Percentiles rank a stretch among this genome's conserved stretches.
These are phyloP conservation scores for Fusarium sp. DNA, from an alignment of 2,329 filamentous ascomycete genomes.

Conservation along the genomic window DNA sequence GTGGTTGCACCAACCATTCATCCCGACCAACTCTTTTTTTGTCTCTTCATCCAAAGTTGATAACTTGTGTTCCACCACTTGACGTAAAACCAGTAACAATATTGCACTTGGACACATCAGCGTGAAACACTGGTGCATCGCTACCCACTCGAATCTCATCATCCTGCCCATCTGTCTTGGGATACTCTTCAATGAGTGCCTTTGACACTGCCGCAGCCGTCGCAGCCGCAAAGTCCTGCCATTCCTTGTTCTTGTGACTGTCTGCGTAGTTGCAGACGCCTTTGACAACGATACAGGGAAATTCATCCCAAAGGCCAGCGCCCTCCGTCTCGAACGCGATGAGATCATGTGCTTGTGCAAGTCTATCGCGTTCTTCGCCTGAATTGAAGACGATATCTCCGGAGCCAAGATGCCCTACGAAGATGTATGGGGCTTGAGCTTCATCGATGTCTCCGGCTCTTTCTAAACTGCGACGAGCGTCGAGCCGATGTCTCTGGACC, in stretches of 20 bases:
- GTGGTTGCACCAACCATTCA: neutral
- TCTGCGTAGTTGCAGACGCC: conserved; percentile 50
- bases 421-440: conserved; percentile 29
- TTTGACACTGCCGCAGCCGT: conserved; percentile 58
- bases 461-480: neutral
- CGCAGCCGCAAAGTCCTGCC: conserved; percentile 52
- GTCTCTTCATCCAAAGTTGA: neutral
- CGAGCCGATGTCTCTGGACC: neutral
- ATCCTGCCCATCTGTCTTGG: neutral
- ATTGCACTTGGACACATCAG: neutral
- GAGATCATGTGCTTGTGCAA: conserved; percentile 35
- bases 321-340: conserved; percentile 48
- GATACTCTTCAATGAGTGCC: conserved; percentile 10
- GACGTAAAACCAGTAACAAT: neutral
- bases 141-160: neutral
- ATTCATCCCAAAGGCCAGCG: conserved; percentile 44
- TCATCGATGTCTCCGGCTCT: neutral
- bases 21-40: neutral
- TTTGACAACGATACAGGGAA: conserved; percentile 52
- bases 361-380: conserved; percentile 46
- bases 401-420: conserved; percentile 51
- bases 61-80: neutral
- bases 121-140: neutral
- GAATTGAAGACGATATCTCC: conserved; percentile 51
- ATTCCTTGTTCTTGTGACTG: conserved; percentile 39